Percentiles rank a stretch among this genome's conserved stretches.
Conservation (phyloP, 1,284 basidiomycete genomes). For the Cryptococcus jaspeensis region DNA sequence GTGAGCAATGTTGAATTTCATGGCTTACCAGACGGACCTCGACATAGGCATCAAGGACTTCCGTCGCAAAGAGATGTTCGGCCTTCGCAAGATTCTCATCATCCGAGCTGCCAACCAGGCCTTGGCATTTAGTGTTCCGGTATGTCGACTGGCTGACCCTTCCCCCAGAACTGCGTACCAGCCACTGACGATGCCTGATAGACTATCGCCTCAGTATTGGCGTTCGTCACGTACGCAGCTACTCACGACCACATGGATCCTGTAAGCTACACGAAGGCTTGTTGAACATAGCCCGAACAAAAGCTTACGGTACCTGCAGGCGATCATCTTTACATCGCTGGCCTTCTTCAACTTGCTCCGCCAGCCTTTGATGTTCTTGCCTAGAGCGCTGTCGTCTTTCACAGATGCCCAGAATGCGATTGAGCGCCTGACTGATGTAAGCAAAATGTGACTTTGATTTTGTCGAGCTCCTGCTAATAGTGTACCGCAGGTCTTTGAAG, state of each 20-base stretch:
- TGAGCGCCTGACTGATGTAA: constrained; percentile 54
- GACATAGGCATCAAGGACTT: constrained; percentile 58
- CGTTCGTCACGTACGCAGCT: constrained; percentile 69
- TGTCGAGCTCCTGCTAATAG: constrained; percentile 2
- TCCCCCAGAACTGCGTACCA: background rate
- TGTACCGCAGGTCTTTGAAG: constrained; percentile 57
- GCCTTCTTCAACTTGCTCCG: constrained; percentile 67
- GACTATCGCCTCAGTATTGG: constrained; percentile 68
- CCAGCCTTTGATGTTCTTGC: constrained; percentile 68
- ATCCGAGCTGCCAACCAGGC: constrained; percentile 61
- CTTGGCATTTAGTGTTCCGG: constrained; percentile 46
- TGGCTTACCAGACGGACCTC: too few relatives aligned
- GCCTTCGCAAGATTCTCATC: constrained; percentile 61
- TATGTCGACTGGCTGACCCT: constrained; percentile 36
- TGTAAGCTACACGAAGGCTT: constrained; percentile 19
- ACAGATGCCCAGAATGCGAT: constrained; percentile 67
- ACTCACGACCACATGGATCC: constrained; percentile 59
- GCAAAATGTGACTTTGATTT: background rate
- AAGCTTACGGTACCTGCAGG: constrained; percentile 16
- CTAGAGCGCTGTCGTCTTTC: constrained; percentile 63
- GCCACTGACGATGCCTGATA: constrained; percentile 56
- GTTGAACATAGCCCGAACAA: background rate
- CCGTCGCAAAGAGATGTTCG: constrained; percentile 59
- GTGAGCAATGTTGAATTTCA: background rate
- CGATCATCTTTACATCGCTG: constrained; percentile 68